Evolutionary conservation across 169 alveolate genomes (phyloP).

Genomic region (Plasmodium blacklocki): DNA sequence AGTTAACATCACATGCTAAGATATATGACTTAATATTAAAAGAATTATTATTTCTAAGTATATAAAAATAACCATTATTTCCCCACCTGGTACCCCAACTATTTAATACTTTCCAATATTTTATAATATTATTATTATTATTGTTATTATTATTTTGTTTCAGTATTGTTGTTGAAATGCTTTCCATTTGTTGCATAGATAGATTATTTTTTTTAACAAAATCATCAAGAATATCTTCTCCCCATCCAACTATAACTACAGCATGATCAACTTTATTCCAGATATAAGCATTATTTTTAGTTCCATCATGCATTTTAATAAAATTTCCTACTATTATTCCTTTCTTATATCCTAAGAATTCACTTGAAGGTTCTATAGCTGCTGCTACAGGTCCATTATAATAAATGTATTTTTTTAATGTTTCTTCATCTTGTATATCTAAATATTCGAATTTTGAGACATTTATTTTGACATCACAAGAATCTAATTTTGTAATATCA

Average conservation of each 20-base stretch:
- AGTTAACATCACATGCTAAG: constrained; percentile 64
- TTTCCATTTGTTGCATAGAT: not conserved
- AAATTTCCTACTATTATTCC: constrained; percentile 53
- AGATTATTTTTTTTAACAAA: constrained; percentile 23
- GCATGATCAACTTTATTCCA: constrained; percentile 77
- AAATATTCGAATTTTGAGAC: constrained; percentile 45
- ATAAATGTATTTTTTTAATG: constrained; percentile 50
- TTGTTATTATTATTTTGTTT: not conserved
- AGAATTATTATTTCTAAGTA: constrained; percentile 43
- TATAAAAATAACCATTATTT: constrained; percentile 55
- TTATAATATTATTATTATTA: constrained; percentile 16
- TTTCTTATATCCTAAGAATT: constrained; percentile 23
- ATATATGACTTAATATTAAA: constrained; percentile 53
- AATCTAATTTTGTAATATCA: constrained; percentile 2
- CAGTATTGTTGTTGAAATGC: not conserved
- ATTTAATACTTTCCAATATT: constrained; percentile 68
- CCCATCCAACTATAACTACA: constrained; percentile 77
- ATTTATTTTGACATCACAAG: constrained; percentile 53
- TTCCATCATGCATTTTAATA: constrained; percentile 69
- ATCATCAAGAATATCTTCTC: constrained; percentile 44
- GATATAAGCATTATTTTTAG: constrained; percentile 54
- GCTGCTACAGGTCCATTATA: constrained; percentile 76
- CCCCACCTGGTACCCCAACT: constrained; percentile 77
- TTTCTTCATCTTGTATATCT: constrained; percentile 72
- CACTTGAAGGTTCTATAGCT: constrained; percentile 68